phyloP scores from a whole-genome alignment of 495 filamentous ascomycete species.

The Tuber umbilicatum region DNA sequence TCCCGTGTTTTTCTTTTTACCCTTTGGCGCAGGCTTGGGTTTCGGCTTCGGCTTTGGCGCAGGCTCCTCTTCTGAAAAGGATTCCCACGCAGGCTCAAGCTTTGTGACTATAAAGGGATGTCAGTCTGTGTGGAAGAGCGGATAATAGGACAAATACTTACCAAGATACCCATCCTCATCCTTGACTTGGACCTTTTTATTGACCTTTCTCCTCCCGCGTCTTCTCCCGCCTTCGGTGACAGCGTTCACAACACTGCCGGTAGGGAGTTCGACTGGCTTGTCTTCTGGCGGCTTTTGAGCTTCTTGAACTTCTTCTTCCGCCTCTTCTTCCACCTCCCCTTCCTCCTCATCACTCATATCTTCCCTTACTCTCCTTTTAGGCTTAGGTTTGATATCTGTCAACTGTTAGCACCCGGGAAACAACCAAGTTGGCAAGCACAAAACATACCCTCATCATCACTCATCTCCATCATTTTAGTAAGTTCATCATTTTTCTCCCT shows the following conservation, averaged over 20 bases:
- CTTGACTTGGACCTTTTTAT: slow-evolving; percentile 81
- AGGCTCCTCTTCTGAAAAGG: slow-evolving; percentile 89
- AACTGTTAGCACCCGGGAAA: slow-evolving; percentile 10
- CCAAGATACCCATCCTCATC: slow-evolving; percentile 92
- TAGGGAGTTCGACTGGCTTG: slow-evolving; percentile 47
- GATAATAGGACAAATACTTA: slow-evolving; percentile 44
- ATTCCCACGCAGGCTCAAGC: slow-evolving; percentile 85
- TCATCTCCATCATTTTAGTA: slow-evolving; percentile 68
- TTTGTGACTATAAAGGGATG: slow-evolving; percentile 62
- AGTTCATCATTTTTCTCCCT: slow-evolving; percentile 51
- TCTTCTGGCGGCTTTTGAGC: slow-evolving; percentile 49
- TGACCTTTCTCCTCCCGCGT: slow-evolving; percentile 72
- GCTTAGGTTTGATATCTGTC: slow-evolving; percentile 45
- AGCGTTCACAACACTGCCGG: slow-evolving; percentile 45
- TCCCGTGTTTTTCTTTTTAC: slow-evolving; percentile 62
- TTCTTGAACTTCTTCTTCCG: not conserved
- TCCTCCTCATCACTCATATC: slow-evolving; percentile 21
- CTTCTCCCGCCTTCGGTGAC: slow-evolving; percentile 59
- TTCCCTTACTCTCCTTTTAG: slow-evolving; percentile 45
- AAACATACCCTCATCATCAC: slow-evolving; percentile 45
- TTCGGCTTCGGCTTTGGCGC: slow-evolving; percentile 55
- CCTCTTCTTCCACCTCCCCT: not conserved
- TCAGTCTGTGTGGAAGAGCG: slow-evolving; percentile 18
- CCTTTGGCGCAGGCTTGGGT: slow-evolving; percentile 51
- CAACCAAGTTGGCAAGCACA: not conserved